Evolutionary conservation across 2,329 filamentous ascomycete species (phyloP).

Genomic region (Pestalotiopsis sp.): DNA sequence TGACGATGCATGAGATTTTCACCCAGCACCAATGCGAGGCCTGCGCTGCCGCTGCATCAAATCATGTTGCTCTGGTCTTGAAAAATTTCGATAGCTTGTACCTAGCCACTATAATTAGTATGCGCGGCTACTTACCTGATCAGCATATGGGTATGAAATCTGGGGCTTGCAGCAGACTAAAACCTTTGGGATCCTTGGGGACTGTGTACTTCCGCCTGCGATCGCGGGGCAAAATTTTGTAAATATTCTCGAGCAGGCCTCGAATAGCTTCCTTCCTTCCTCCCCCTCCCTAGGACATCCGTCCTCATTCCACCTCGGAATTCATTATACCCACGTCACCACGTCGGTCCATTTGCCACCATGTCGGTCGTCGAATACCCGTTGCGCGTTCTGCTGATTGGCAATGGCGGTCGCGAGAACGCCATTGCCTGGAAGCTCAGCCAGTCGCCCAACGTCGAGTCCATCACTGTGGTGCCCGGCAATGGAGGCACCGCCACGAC

Average conservation of each 20-base stretch:
- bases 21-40: no score
- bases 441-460: conserved; percentile 76
- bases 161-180: no score
- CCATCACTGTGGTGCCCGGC: conserved; percentile 71
- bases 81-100: no score
- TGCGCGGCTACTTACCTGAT: no score
- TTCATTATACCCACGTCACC: neutral
- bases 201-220: neutral
- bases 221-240: conserved; percentile 5
- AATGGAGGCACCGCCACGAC: conserved; percentile 82
- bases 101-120: no score
- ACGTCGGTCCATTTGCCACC: conserved; percentile 8
- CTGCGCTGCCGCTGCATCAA: no score
- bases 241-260: neutral
- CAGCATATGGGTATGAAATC: no score
- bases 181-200: no score
- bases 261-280: no score
- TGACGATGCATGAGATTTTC: no score
- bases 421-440: conserved; percentile 91
- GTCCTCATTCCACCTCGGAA: neutral
- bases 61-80: no score
- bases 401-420: conserved; percentile 93
- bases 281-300: neutral
- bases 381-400: conserved; percentile 79
- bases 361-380: conserved; percentile 25